Base-by-base conservation (phyloP, 2,329 filamentous ascomycete genomes). In the Fusarium beomiforme region DNA sequence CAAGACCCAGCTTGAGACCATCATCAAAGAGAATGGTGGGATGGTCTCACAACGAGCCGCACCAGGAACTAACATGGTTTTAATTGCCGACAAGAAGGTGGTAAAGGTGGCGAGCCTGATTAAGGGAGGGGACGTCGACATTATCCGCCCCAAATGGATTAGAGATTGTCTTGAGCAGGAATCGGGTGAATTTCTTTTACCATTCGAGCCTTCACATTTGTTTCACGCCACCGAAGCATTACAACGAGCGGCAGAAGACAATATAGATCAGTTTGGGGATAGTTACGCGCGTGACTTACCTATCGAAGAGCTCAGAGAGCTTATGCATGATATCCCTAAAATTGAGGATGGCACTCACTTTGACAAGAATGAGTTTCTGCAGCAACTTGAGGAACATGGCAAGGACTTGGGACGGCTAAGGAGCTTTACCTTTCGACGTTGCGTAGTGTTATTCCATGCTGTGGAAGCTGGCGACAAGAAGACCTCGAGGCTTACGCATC, bases 11-110 rank as follows among this genome's bases (percentile, higher is more conserved):
- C 83, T 99, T 3, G 95, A 98, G 79, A 85, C 88, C 12, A 81
- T 97, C 2, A 88, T 98, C 75, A 97, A 96, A 79, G 88, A 90
- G 8, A 90, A 98, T 67, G 95, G 95, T 6, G 96, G 94, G 9
- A 88, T 83, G 13, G 86, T 98, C 34, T 92, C 91, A 11, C 94
- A 98, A 78, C 91, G 90, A 14, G 88, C 93, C 10, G 87, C 85
- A 8, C 87, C 89, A 3, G 86, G 84, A 6, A 83, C 88, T 2
- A 82, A 85, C 46, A 94, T 92, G 69, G 85, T 96, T 37, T 85
- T 95, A 54, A 83, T 98, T 14, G 93, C 92, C 1, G 95, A 98
- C 71, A 92, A 94, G 79, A 92, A 86, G 44, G 86, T 89, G 0
- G 90, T 98, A 72, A 95, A 95, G 76, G 94, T 95, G 2, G 93